phyloP scores from a whole-genome alignment of 345 rosid species.

The Toxicodendron radicans region DNA sequence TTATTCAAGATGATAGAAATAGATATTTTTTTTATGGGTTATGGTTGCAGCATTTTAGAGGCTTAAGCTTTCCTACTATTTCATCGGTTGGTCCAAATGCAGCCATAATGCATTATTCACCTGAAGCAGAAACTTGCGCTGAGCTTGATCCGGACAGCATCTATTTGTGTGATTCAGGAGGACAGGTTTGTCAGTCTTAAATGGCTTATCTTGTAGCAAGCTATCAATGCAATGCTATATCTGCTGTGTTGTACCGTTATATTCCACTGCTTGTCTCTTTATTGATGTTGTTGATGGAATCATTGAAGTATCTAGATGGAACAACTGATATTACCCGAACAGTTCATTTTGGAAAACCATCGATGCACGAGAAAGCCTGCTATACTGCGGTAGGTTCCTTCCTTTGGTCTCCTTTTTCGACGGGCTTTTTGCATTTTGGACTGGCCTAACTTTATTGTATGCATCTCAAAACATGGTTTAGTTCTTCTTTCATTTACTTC shows the following conservation, averaged over 20 bases:
- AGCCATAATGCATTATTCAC: slow-evolving; percentile 86
- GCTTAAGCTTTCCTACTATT: slow-evolving; percentile 94
- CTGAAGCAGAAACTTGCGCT: slow-evolving; percentile 70
- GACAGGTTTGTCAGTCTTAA: slow-evolving; percentile 58
- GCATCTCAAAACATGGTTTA: neutral
- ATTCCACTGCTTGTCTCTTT: slow-evolving; percentile 14
- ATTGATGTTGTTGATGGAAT: slow-evolving; percentile 28
- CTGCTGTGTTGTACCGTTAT: neutral
- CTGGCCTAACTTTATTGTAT: neutral
- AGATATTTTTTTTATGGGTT: slow-evolving; percentile 5
- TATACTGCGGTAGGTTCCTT: slow-evolving; percentile 70
- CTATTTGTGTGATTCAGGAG: slow-evolving; percentile 95
- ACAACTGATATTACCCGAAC: slow-evolving; percentile 97
- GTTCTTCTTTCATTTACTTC: neutral
- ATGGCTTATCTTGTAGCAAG: slow-evolving; percentile 5
- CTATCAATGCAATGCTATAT: neutral
- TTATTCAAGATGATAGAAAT: slow-evolving; percentile 3
- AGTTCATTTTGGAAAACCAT: slow-evolving; percentile 93
- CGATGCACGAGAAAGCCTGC: slow-evolving; percentile 84
- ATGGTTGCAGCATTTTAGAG: slow-evolving; percentile 79
- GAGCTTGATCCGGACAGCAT: slow-evolving; percentile 82
- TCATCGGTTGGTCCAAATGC: slow-evolving; percentile 97
- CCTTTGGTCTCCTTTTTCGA: neutral
- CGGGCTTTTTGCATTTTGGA: neutral
- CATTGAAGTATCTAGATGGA: slow-evolving; percentile 85